phyloP scores from a whole-genome alignment of 495 filamentous ascomycete species.

The Pyrenula massariospora region DNA sequence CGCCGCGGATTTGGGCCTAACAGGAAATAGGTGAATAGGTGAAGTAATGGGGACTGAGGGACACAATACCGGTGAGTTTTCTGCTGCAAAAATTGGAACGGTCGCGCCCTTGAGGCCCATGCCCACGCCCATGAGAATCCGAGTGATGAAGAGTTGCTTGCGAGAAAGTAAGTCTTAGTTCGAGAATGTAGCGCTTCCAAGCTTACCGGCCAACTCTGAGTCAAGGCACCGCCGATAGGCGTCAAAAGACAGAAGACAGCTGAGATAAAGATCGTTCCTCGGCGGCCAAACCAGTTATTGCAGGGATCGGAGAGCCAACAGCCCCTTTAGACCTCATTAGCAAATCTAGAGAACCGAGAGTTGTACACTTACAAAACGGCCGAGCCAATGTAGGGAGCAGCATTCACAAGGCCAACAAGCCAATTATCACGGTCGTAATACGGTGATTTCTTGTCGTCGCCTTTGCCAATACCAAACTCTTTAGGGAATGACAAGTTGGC shows the following conservation, averaged over 20 bases:
- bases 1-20: slow-evolving; percentile 19
- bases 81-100: slow-evolving; percentile 10
- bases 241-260: slow-evolving; percentile 54
- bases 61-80: slow-evolving; percentile 7
- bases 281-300: slow-evolving; percentile 68
- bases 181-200: too few species aligned
- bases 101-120: slow-evolving; percentile 28
- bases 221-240: slow-evolving; percentile 69
- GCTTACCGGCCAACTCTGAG: slow-evolving; percentile 65
- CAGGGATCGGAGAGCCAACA: slow-evolving; percentile 78
- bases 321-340: slow-evolving; percentile 31
- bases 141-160: slow-evolving; percentile 61
- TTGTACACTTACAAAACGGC: slow-evolving; percentile 41
- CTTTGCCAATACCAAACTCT: slow-evolving; percentile 56
- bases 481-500: slow-evolving; percentile 61
- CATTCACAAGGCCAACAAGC: slow-evolving; percentile 59
- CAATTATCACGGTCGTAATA: slow-evolving; percentile 28
- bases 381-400: slow-evolving; percentile 64
- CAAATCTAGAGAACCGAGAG: slow-evolving; percentile 34
- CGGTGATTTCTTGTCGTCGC: slow-evolving; percentile 5
- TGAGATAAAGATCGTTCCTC: slow-evolving; percentile 74
- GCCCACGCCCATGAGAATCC: slow-evolving; percentile 41
- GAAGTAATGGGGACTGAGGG: too few species aligned
- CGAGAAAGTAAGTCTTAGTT: too few species aligned
- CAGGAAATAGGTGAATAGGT: slow-evolving; percentile 16